Base-by-base conservation (phyloP, 176 grass and related monocot genomes). In the Oropetium thomaeum region DNA sequence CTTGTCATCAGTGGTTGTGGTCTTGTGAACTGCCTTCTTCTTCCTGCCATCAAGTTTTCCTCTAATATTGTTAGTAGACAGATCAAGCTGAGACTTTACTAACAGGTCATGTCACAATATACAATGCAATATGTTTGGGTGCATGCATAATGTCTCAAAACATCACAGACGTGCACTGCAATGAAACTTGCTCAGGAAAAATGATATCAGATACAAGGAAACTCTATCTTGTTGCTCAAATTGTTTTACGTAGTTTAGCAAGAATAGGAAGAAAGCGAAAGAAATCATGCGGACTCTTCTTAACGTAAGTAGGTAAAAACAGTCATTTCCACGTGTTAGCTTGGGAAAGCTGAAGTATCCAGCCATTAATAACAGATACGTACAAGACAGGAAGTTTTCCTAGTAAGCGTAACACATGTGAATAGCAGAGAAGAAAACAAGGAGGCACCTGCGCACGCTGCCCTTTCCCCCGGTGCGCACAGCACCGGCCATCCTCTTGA, bases 21-120 rank as follows among this genome's bases (percentile, higher is more conserved):
- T 83, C 74, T 91, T 95, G 71, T 95, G 88, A 65, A 91, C 85
- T 20, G 88, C 92, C 88, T 95, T 95, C 92, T 95, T 95, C 88
- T 95, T 95, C 82, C 92, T 95, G 85, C 1, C 60, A 54, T 44
- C 32, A 73, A 35, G 38, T 20, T 47, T 16, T 5, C 20, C 38
- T 42, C 69, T 26, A 37, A 13, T 23, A 16, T n/a, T 38, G 25
- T 67, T 59, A 8, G 31, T 4, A 52, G 8, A 38, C 25, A 1
- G 54, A 25, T 67, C 16, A 10, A 81, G 27, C 7, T 23, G 19
- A 32, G 8, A 44, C 35, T 38, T 20, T 1, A 30, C 11, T 28
- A 29, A 42, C 8, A 65, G 9, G 69, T 3, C 0, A 5, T 16
- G 37, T 48, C 29, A 19, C 2, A 76, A 76, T 44, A 37, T 25